A percentile compares a stretch with the other conserved stretches of the same genome.
These are phyloP conservation scores for Fusarium nanum DNA, from an alignment of 2,329 filamentous ascomycete genomes.

Conservation along the genomic window DNA sequence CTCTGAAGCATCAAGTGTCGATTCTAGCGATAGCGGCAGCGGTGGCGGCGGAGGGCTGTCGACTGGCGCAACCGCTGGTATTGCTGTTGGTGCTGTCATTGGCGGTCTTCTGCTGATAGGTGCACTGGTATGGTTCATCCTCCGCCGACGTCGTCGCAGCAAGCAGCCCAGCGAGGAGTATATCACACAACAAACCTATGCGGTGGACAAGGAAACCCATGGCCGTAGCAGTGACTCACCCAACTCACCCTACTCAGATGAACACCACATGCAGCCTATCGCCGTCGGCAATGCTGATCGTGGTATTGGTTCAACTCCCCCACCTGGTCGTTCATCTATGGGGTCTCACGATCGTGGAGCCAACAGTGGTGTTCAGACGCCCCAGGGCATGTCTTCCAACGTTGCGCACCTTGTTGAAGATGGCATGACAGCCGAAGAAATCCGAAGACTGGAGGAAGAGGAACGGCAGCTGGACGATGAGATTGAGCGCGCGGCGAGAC, in stretches of 20 bases:
- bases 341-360: slow-evolving; percentile 32
- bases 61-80: slow-evolving; percentile 60
- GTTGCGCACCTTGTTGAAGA: slow-evolving; percentile 68
- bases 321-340: slow-evolving; percentile 31
- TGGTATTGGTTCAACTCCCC: slow-evolving; percentile 15
- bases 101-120: slow-evolving; percentile 55
- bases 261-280: slow-evolving; percentile 47
- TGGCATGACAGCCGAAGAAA: slow-evolving; percentile 69
- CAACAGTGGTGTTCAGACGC: slow-evolving; percentile 41
- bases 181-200: slow-evolving; percentile 52
- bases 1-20: not conserved
- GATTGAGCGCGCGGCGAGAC: slow-evolving; percentile 60
- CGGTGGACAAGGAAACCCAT: slow-evolving; percentile 60
- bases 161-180: slow-evolving; percentile 38
- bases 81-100: slow-evolving; percentile 57
- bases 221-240: slow-evolving; percentile 54
- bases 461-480: slow-evolving; percentile 67
- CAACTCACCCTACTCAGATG: slow-evolving; percentile 59
- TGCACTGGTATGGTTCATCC: slow-evolving; percentile 56
- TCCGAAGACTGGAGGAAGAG: slow-evolving; percentile 67
- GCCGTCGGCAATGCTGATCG: slow-evolving; percentile 33
- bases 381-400: slow-evolving; percentile 50
- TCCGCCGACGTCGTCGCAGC: slow-evolving; percentile 55
- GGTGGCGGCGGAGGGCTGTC: slow-evolving; percentile 49
- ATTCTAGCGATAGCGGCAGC: not conserved